These are phyloP conservation scores for Harrya chromipes DNA, from an alignment of 768 basidiomycete genomes.

Conservation along the genomic window DNA sequence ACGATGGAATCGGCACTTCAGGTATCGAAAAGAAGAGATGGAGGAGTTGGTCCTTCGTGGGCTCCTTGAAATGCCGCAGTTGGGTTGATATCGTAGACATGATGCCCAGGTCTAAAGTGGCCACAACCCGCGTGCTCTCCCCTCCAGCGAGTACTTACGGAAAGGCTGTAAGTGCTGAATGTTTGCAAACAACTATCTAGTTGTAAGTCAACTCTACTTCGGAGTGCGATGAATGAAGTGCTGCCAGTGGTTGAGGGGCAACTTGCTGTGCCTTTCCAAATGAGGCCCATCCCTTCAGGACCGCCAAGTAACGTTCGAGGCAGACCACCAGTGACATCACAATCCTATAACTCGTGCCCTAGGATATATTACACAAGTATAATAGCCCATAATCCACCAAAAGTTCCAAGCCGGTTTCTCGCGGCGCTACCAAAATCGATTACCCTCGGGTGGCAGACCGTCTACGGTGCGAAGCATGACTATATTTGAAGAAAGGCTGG, in stretches of 20 bases:
- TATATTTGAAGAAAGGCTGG: slow-evolving; percentile 39
- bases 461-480: slow-evolving; percentile 36
- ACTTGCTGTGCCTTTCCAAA: slow-evolving; percentile 14
- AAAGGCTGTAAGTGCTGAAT: not conserved
- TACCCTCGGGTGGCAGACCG: slow-evolving; percentile 26
- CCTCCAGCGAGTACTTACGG: not conserved
- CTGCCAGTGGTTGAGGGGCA: slow-evolving; percentile 15
- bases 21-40: slow-evolving; percentile 88
- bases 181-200: not conserved
- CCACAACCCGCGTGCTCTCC: slow-evolving; percentile 1
- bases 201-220: slow-evolving; percentile 1
- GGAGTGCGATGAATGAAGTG: slow-evolving; percentile 7
- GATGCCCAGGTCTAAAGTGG: slow-evolving; percentile 4
- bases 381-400: not conserved
- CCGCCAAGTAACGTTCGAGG: not conserved
- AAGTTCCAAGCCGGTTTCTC: not conserved
- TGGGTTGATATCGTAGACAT: slow-evolving; percentile 88
- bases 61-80: slow-evolving; percentile 89
- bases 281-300: not conserved
- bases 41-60: slow-evolving; percentile 81
- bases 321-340: too few species aligned
- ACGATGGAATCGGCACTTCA: slow-evolving; percentile 28
- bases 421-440: slow-evolving; percentile 32
- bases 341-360: too few species aligned
- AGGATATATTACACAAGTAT: not conserved